Percentiles rank a stretch among this genome's conserved stretches.
These are phyloP conservation scores for Blastobotrys arbuscula DNA, from an alignment of 1,139 yeast species.

Conservation along the genomic window DNA sequence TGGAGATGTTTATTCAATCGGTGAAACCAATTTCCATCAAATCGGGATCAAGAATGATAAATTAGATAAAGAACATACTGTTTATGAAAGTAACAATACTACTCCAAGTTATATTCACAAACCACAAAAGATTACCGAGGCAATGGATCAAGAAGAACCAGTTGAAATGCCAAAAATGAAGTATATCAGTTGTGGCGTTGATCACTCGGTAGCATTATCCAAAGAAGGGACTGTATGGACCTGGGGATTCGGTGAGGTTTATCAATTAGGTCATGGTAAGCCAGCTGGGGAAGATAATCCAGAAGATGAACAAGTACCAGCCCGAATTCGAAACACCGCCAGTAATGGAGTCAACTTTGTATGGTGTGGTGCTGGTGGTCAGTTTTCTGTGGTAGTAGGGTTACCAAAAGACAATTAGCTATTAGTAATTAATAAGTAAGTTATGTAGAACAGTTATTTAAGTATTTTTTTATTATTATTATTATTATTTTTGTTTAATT, in stretches of 20 bases:
- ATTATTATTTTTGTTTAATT: no score
- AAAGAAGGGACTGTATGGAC: slow-evolving; percentile 72
- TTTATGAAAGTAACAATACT: slow-evolving; percentile 70
- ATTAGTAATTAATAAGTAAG: no score
- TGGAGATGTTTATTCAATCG: slow-evolving; percentile 79
- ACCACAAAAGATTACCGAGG: slow-evolving; percentile 58
- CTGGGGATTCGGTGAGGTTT: slow-evolving; percentile 98
- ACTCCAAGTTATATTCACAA: slow-evolving; percentile 81
- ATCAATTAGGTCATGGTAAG: slow-evolving; percentile 85
- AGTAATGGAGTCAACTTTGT: slow-evolving; percentile 69
- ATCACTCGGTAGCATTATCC: slow-evolving; percentile 83
- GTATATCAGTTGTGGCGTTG: slow-evolving; percentile 77
- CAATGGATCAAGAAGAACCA: slow-evolving; percentile 29
- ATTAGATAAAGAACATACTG: slow-evolving; percentile 52
- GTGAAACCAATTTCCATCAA: slow-evolving; percentile 90
- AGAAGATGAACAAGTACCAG: slow-evolving; percentile 47
- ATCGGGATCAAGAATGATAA: slow-evolving; percentile 68
- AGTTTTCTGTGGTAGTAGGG: slow-evolving; percentile 86
- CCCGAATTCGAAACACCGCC: slow-evolving; percentile 83
- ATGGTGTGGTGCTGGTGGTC: slow-evolving; percentile 88
- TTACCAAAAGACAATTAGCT: slow-evolving; percentile 27
- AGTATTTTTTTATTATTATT: neutral
- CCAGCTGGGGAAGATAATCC: slow-evolving; percentile 73
- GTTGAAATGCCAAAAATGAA: slow-evolving; percentile 53
- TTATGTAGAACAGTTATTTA: no score